These are phyloP conservation scores for Trichoderma harzianum DNA, from an alignment of 2,329 filamentous ascomycete genomes.

Conservation along the genomic window DNA sequence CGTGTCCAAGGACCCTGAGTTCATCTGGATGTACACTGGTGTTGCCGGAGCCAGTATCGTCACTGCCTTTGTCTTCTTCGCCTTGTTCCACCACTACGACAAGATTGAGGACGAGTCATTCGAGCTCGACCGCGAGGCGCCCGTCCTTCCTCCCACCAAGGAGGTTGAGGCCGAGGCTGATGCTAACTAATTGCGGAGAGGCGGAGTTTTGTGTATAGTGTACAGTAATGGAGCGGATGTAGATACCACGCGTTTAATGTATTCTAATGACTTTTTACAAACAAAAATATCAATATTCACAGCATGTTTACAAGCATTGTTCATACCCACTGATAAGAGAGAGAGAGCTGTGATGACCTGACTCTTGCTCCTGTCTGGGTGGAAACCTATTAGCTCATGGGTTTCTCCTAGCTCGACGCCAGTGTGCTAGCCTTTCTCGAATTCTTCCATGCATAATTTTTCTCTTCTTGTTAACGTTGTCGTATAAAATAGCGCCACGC, in stretches of 20 bases:
- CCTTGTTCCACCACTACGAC: constrained; percentile 38
- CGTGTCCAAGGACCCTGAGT: constrained; percentile 58
- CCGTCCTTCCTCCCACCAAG: constrained; percentile 2
- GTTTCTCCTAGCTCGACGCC: background rate
- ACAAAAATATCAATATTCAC: background rate
- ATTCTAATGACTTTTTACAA: constrained; percentile 2
- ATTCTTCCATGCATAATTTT: constrained; percentile 5
- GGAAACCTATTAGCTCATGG: background rate
- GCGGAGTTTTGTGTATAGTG: background rate
- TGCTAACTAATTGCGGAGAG: background rate
- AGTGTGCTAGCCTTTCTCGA: constrained; percentile 12
- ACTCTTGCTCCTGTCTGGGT: background rate
- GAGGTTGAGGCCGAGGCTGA: constrained; percentile 3
- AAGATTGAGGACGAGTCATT: constrained; percentile 38
- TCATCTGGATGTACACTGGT: constrained; percentile 64
- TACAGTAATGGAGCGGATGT: constrained; percentile 1
- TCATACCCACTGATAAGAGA: background rate
- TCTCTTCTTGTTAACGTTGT: background rate
- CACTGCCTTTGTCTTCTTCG: constrained; percentile 52
- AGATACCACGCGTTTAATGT: background rate
- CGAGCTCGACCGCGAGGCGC: constrained; percentile 34
- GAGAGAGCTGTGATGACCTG: background rate
- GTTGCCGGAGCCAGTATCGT: constrained; percentile 48
- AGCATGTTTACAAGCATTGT: background rate
- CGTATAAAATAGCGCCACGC: background rate